A percentile compares a stretch with the other conserved stretches of the same genome.
Evolutionary conservation across 2,329 filamentous ascomycete species (phyloP).

Genomic region (Ceratocystis variospora): DNA sequence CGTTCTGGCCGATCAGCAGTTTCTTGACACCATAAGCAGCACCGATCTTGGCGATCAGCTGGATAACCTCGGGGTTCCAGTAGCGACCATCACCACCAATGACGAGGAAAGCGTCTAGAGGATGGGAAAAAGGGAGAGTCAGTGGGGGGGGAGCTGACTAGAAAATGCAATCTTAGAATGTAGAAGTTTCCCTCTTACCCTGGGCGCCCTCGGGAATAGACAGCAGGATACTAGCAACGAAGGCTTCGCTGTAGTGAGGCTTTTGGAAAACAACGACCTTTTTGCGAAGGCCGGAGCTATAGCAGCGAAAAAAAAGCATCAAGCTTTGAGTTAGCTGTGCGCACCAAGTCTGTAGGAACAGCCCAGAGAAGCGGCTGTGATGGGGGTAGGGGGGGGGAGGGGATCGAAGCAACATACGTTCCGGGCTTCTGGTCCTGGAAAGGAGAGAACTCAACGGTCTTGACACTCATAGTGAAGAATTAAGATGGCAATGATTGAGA

Average conservation of each 20-base stretch:
- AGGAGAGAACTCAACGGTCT: conserved; percentile 68
- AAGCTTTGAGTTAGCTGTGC: neutral
- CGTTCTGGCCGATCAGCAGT: conserved; percentile 87
- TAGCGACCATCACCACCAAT: conserved; percentile 95
- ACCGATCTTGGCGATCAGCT: conserved; percentile 93
- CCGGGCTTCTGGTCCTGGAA: conserved; percentile 97
- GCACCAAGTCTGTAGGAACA: neutral
- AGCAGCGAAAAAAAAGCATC: conserved; percentile 4
- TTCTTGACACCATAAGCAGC: conserved; percentile 98
- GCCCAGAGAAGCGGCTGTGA: neutral
- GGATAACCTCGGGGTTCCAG: conserved; percentile 93
- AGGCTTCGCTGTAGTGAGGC: conserved; percentile 88
- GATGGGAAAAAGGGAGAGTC: neutral
- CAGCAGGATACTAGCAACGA: conserved; percentile 83
- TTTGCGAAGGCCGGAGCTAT: conserved; percentile 91
- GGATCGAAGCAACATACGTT: conserved; percentile 57
- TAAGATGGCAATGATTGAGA: neutral
- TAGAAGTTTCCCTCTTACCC: conserved; percentile 33
- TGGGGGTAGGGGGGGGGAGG: conserved; percentile 1
- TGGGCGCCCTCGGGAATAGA: conserved; percentile 91
- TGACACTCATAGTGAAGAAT: conserved; percentile 46
- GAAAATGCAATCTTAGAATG: neutral
- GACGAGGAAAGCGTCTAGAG: conserved; percentile 61
- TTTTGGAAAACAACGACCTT: conserved; percentile 98
- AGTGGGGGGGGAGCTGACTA: neutral